Evolutionary conservation across 768 basidiomycete genomes (phyloP).

Genomic region (Chalciporus sphaerocephalus): DNA sequence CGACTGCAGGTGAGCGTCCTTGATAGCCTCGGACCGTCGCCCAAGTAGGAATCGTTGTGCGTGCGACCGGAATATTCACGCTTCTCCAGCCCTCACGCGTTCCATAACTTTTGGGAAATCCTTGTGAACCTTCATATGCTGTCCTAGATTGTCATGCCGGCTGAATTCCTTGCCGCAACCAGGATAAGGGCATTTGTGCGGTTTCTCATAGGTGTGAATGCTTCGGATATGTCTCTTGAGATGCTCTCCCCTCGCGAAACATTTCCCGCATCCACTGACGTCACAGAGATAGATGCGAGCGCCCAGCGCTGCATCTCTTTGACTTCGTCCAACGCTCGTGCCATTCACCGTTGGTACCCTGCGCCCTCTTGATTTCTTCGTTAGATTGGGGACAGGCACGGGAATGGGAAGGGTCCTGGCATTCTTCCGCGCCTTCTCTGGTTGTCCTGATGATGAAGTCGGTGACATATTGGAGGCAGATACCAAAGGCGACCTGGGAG

Average conservation of each 20-base stretch:
- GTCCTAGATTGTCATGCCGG: constrained; percentile 82
- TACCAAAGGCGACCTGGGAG: constrained; percentile 30
- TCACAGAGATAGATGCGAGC: constrained; percentile 66
- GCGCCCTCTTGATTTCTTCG: constrained; percentile 66
- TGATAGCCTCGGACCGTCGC: constrained; percentile 22
- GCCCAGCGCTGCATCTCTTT: constrained; percentile 36
- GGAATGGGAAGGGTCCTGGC: constrained; percentile 47
- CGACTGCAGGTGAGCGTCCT: constrained; percentile 19
- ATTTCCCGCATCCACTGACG: constrained; percentile 81
- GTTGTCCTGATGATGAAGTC: constrained; percentile 20
- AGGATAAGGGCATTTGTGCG: constrained; percentile 75
- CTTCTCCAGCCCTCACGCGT: constrained; percentile 22
- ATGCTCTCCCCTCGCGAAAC: constrained; percentile 85
- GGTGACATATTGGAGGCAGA: constrained; percentile 30
- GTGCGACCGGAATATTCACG: constrained; percentile 7
- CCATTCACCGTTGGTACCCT: constrained; percentile 53
- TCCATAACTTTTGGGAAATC: constrained; percentile 30
- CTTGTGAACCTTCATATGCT: constrained; percentile 82
- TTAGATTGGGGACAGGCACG: constrained; percentile 63
- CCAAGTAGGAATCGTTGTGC: constrained; percentile 17
- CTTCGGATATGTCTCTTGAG: constrained; percentile 84
- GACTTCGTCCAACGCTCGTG: constrained; percentile 25
- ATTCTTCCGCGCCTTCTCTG: constrained; percentile 31
- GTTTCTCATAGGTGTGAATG: constrained; percentile 91
- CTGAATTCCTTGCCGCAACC: constrained; percentile 82